Evolutionary conservation across 1,284 basidiomycete species (phyloP), one percentile per base, ranked within the genome.

Genomic region (Leccinum fallax): DNA sequence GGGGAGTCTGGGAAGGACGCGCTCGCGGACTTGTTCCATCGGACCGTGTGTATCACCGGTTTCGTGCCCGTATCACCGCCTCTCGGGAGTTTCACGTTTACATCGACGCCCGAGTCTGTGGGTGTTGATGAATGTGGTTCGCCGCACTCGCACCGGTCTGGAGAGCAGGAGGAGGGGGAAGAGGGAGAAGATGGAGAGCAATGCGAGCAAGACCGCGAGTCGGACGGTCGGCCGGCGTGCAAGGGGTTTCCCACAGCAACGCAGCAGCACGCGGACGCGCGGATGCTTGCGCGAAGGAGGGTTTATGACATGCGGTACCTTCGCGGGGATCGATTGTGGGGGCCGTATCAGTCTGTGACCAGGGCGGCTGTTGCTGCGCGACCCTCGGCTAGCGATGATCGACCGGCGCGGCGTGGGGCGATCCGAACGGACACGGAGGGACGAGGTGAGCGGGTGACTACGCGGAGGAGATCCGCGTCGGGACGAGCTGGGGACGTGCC

Each of bases 291-390:
- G 0, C 74, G 81, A 19, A 74, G 74, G 51, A 75, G 75, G 30
- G 81, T 81, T 5, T 84, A 85, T 64, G 76, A 82, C 59, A 78
- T 84, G 69, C 70, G 74, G 19, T 85, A 83, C 59, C 74, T 83
- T 19, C 71, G 70, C 15, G 67, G 69, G 1, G 74, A 79, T 36
- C 73, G 82, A 19, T 66, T 74, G n/a, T 85, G 78, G 77, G 83
- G 84, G 0, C 83, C 83, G 0, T 85, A 76, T 66, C 74, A 81
- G 2, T 71, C 71, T 2, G 69, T 75, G 10, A 61, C 59, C 21
- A 61, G 53, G 52, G 52, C 57, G 4, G 19, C 61, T 46, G 60
- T 61, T 11, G 24, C 8, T n/a, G 3, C 16, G n/a, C 43, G n/a
- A 6, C 34, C 5, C n/a, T 46, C 55, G 34, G 49, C 57, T 49